phyloP scores from a whole-genome alignment of 257 asterid genomes.

The Schizonepeta tenuifolia region DNA sequence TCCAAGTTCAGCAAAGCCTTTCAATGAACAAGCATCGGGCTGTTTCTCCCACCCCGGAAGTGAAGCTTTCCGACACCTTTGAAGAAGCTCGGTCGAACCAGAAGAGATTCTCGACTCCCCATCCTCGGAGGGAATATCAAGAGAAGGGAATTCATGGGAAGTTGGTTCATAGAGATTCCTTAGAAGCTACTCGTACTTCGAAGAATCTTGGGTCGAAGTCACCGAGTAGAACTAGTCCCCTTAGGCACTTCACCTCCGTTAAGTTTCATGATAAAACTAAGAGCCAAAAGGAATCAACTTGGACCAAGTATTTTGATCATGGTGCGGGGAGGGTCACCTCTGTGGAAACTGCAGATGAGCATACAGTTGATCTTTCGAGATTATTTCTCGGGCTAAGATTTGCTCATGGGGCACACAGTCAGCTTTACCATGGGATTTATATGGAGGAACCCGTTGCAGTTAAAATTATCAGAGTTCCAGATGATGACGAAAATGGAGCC shows the following conservation, averaged over 20 bases:
- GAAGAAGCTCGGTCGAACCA: conserved; percentile 69
- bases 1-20: conserved; percentile 50
- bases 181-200: conserved; percentile 30
- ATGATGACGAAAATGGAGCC: conserved; percentile 66
- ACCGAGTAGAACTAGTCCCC: conserved; percentile 46
- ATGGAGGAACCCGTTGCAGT: conserved; percentile 67
- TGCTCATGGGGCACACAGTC: conserved; percentile 74
- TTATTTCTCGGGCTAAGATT: conserved; percentile 60
- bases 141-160: conserved; percentile 50
- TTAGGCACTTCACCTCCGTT: conserved; percentile 50
- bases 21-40: conserved; percentile 60
- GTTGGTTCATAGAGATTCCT: conserved; percentile 40
- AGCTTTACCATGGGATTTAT: conserved; percentile 67
- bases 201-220: conserved; percentile 43
- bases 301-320: conserved; percentile 73
- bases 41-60: conserved; percentile 68
- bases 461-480: conserved; percentile 60
- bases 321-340: conserved; percentile 74
- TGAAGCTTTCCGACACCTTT: conserved; percentile 68
- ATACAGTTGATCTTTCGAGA: conserved; percentile 59
- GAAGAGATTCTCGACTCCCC: conserved; percentile 71
- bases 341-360: conserved; percentile 58
- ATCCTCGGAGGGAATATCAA: conserved; percentile 48
- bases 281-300: conserved; percentile 57
- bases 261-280: conserved; percentile 50